Evolutionary conservation across 1,139 yeast genomes (phyloP).

Genomic region (Keqinozyma sinolaborantium): DNA sequence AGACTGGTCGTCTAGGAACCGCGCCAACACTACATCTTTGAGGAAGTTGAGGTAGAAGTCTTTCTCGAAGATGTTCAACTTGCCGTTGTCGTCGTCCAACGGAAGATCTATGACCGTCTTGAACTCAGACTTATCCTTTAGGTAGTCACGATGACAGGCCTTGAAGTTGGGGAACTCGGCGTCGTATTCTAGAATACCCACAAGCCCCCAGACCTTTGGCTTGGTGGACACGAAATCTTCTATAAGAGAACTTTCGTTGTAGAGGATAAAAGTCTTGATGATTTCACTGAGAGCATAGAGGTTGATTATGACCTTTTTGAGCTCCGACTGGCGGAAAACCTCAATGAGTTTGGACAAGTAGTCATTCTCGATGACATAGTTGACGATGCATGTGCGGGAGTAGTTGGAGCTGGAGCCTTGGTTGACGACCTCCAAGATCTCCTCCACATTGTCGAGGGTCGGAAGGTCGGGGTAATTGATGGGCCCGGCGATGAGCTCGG

Average conservation of each 20-base stretch:
- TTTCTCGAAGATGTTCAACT: slow-evolving; percentile 58
- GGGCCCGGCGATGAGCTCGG: slow-evolving; percentile 82
- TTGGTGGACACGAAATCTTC: slow-evolving; percentile 63
- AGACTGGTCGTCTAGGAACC: slow-evolving; percentile 78
- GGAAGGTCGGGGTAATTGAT: slow-evolving; percentile 63
- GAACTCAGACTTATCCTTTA: slow-evolving; percentile 56
- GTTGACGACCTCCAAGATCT: slow-evolving; percentile 48
- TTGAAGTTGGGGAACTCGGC: slow-evolving; percentile 77
- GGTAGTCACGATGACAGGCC: slow-evolving; percentile 72
- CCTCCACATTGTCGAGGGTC: slow-evolving; percentile 41
- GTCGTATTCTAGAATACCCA: slow-evolving; percentile 90
- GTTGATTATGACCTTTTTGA: slow-evolving; percentile 41
- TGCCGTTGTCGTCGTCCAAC: slow-evolving; percentile 26
- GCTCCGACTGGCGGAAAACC: slow-evolving; percentile 57
- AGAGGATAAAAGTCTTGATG: slow-evolving; percentile 62
- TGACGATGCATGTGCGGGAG: slow-evolving; percentile 50
- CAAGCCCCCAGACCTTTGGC: slow-evolving; percentile 55
- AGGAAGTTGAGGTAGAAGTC: slow-evolving; percentile 77
- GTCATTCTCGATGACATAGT: slow-evolving; percentile 44
- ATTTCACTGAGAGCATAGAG: slow-evolving; percentile 70
- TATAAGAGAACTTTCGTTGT: slow-evolving; percentile 66
- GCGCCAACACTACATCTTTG: slow-evolving; percentile 80
- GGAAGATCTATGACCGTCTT: slow-evolving; percentile 75
- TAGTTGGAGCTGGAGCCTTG: slow-evolving; percentile 58
- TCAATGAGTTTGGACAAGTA: slow-evolving; percentile 53